These are phyloP conservation scores for Zelonia costaricensis DNA, from an alignment of 208 protist species.

Conservation along the genomic window DNA sequence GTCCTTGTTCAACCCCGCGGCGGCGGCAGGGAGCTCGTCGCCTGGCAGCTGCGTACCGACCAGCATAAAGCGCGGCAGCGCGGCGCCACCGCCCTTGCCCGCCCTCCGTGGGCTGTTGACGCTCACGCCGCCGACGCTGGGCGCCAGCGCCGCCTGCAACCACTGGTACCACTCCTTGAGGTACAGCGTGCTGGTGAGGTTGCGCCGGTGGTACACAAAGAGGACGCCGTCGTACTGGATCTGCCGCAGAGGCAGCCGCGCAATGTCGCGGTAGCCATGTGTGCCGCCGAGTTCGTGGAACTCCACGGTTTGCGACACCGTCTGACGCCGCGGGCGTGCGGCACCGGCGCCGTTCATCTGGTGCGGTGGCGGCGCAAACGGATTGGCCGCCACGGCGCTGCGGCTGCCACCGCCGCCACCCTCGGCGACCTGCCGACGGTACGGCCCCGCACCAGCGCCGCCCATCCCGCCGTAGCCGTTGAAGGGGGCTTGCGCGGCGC, in stretches of 20 bases:
- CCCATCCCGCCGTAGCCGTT: neutral
- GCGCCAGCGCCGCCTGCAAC: conserved; percentile 11
- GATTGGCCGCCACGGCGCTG: neutral
- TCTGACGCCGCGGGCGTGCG: neutral
- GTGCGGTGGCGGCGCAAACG: neutral
- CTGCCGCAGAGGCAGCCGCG: conserved; percentile 41
- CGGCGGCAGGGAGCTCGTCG: conserved; percentile 9
- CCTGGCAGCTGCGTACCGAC: conserved; percentile 41
- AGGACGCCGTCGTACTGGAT: conserved; percentile 78
- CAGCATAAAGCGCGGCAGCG: conserved; percentile 38
- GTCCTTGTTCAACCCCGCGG: conserved; percentile 6
- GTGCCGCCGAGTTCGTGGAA: conserved; percentile 82
- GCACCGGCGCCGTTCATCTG: neutral
- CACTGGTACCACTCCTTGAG: conserved; percentile 56
- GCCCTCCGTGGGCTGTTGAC: neutral
- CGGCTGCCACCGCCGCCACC: neutral
- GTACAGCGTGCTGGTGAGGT: conserved; percentile 55
- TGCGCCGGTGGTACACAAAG: conserved; percentile 68
- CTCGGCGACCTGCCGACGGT: neutral
- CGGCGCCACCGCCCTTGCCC: neutral
- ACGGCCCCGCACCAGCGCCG: conserved; percentile 7
- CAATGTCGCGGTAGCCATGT: conserved; percentile 48
- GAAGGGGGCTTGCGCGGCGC: neutral
- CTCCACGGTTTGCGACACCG: conserved; percentile 42
- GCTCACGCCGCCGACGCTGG: conserved; percentile 1